Evolutionary conservation across 2,329 filamentous ascomycete species (phyloP), one percentile per base, ranked within the genome.

Genomic region (Cadophora sp.): DNA sequence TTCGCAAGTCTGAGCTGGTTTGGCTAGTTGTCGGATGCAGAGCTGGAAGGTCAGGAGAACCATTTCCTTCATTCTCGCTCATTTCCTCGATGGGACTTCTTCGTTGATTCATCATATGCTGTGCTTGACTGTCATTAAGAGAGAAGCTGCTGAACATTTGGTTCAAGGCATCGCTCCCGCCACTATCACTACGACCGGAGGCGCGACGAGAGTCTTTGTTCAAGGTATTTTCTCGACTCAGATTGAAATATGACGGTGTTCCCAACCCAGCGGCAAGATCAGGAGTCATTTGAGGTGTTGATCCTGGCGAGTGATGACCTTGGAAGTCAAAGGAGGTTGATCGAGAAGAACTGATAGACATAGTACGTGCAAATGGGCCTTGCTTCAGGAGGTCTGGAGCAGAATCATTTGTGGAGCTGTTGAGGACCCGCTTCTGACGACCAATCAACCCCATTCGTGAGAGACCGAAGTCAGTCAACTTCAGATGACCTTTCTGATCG

Each of bases 381-480:
- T 96, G 90, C 77, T 97, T 97, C 51, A 98, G 85, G 14, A 99
- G 83, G 80, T 99, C 96, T 0, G 96, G 96, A 0, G 90, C 94
- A n/a, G 91, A 89, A 71, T 99, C 95, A 39, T 89, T 88, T 33
- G 89, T 83, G 76, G 88, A 87, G 81, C 86, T 89, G 76, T 91
- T 96, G 58, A 97, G 84, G 24, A 95, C 93, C 74, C 96, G 89
- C 82, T 99, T 98, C 80, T 99, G 96, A 74, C 96, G 92, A 67
- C 96, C 96, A 68, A 99, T 92, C 70, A 99, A 83, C 77, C 96
- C 96, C 95, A 99, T 98, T 33, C 96, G 90, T 14, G 96, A 99
- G 30, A 99, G 84, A 68, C 96, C 96, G 81, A 99, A 99, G 78
- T 99, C 96, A 0, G 96, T 99, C 74, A 99, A 84, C 80, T 99